Evolutionary conservation across 2,329 filamentous ascomycete species (phyloP), one percentile per base, ranked within the genome.

Genomic region (Aspergillus glaucus): DNA sequence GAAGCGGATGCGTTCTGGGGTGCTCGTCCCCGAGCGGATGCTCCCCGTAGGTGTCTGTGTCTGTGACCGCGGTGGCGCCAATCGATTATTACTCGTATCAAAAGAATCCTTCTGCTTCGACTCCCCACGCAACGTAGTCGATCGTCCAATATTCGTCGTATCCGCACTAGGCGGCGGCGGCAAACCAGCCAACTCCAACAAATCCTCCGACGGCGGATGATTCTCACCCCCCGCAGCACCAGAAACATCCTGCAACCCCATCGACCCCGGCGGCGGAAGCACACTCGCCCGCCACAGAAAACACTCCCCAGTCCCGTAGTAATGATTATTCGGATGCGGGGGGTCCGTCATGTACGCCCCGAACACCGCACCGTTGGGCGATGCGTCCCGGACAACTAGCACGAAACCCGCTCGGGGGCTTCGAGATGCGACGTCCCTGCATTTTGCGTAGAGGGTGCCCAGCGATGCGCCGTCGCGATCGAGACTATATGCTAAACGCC

Each of bases 221-320:
- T 51, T 49, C 7, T 57, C 37, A 40, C 8, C 8, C n/a, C 14
- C 37, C 32, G 42, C 24, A 56, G 46, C 30, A 47, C 37, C 7
- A 58, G 48, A 7, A 50, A 44, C 21, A 50, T 24, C 44, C 37
- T 50, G 43, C 50, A 26, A 34, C 9, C 26, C 39, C 24, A 45
- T 10, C 6, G 7, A 9, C 9, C 6, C 28, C 2, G 62, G 59
- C 0, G 64, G 58, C 0, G 82, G 75, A 30, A 91, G 74, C 3
- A 86, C 71, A 41, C 83, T 82, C 1, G 87, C 86, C 43, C 87
- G 82, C 88, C 88, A 94, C 55, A 94, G 80, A 68, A 94, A 98
- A 70, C 92, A 97, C 70, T 98, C 93, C 61, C 93, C 93, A 10
- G 89, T 96, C 61, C 93, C 93, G 68, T 88, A 98, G 75, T 95